Percentiles rank a stretch among this genome's conserved stretches.
Conservation (phyloP, 495 filamentous ascomycete genomes). For the Hypoxylon subgilvum region DNA sequence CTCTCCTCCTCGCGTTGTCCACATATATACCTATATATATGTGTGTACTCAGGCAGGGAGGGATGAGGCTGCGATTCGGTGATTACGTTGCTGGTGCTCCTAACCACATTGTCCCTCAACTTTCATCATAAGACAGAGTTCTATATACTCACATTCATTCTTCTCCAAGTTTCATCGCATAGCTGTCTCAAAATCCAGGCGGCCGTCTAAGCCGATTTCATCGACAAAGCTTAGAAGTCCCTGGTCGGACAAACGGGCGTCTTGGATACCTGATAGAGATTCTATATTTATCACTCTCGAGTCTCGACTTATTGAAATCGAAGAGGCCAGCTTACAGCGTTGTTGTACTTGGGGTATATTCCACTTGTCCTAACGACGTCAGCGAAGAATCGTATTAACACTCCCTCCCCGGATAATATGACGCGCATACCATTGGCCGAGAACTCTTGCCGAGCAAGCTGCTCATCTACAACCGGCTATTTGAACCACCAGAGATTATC, state of each 20-base stretch:
- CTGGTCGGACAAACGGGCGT: slow-evolving; percentile 21
- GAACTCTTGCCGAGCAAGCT: slow-evolving; percentile 9
- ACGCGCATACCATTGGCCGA: slow-evolving; percentile 10
- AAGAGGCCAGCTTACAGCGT: background rate
- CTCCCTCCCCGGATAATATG: slow-evolving; percentile 28
- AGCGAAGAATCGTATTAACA: slow-evolving; percentile 5
- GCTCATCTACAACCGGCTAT: slow-evolving; percentile 24
- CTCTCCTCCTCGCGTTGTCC: no score
- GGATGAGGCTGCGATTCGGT: no score
- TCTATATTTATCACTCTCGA: background rate
- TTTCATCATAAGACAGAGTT: no score
- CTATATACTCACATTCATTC: no score
- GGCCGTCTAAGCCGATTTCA: no score
- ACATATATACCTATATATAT: no score
- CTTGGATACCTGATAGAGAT: slow-evolving; percentile 4
- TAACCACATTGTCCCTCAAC: no score
- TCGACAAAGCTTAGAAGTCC: background rate
- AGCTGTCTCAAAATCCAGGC: no score
- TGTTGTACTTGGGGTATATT: background rate
- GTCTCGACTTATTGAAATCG: background rate
- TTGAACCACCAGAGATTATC: slow-evolving; percentile 25
- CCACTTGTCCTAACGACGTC: background rate
- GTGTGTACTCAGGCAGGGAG: no score
- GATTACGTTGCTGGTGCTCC: no score
- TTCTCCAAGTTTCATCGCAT: no score